Conservation (phyloP, 164 flowering plant genomes). For the Aristolochia contorta region DNA sequence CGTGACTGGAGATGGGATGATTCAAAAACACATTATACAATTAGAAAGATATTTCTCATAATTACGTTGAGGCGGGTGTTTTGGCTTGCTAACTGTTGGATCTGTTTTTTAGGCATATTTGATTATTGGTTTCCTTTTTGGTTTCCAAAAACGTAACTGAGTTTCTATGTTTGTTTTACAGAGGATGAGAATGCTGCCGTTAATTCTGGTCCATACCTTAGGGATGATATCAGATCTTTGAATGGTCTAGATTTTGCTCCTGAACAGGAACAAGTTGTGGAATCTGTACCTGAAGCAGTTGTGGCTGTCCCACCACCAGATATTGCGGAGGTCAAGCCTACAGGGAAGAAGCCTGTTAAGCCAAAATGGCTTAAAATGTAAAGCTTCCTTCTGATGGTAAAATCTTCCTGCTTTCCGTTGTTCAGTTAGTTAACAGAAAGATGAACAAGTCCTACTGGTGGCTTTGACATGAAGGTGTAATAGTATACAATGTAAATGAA, state of each 20-base stretch:
- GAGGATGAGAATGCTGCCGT: constrained; percentile 34
- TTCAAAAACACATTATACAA: no score
- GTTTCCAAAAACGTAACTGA: no score
- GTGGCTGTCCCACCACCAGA: constrained; percentile 3
- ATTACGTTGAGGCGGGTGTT: not conserved
- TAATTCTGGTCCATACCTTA: constrained; percentile 47
- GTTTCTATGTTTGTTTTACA: constrained; percentile 12
- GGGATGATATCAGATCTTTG: constrained; percentile 58
- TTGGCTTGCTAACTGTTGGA: not conserved
- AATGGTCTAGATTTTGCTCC: constrained; percentile 4
- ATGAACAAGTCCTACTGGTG: no score
- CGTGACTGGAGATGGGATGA: no score
- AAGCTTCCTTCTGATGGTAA: not conserved
- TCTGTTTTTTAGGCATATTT: not conserved
- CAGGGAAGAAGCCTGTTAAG: constrained; percentile 6
- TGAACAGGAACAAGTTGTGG: constrained; percentile 3
- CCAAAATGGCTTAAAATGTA: constrained; percentile 14
- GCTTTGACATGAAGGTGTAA: no score
- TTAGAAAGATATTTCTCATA: not conserved
- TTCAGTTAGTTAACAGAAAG: not conserved
- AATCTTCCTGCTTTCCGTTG: not conserved
- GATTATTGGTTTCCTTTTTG: not conserved
- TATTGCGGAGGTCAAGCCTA: constrained; percentile 3
- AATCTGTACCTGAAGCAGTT: constrained; percentile 10
- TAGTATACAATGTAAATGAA: no score